These are phyloP conservation scores for Oryza officinalis DNA, from an alignment of 176 grass and related monocot species.

Conservation along the genomic window DNA sequence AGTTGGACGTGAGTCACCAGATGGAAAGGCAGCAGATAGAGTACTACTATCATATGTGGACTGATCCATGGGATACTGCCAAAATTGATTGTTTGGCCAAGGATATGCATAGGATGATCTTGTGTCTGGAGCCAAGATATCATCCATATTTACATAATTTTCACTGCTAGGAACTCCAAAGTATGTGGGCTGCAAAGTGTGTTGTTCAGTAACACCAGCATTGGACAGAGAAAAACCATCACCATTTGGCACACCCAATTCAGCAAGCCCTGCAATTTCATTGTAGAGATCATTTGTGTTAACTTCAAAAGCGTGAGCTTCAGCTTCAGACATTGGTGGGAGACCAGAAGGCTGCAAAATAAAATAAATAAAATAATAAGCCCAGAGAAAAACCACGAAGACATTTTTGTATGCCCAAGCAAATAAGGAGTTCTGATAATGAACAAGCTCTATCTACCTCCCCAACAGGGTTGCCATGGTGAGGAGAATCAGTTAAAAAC, in stretches of 20 bases:
- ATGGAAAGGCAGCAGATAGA: not conserved
- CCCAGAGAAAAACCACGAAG: not conserved
- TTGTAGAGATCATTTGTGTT: conserved; percentile 42
- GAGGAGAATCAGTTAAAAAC: conserved; percentile 47
- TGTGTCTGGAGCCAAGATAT: conserved; percentile 43
- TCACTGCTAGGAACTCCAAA: conserved; percentile 36
- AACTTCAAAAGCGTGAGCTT: conserved; percentile 33
- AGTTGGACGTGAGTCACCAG: not conserved
- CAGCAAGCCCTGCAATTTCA: conserved; percentile 46
- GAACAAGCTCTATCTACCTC: conserved; percentile 35
- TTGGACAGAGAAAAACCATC: conserved; percentile 1
- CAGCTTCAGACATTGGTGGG: conserved; percentile 32
- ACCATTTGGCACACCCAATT: not conserved
- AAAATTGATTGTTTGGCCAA: conserved; percentile 13
- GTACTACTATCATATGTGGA: not conserved
- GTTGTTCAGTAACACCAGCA: not conserved
- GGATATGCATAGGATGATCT: conserved; percentile 19
- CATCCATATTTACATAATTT: conserved; percentile 62
- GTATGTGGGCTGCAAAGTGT: not conserved
- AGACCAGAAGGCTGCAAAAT: conserved; percentile 47
- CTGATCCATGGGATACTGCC: conserved; percentile 9
- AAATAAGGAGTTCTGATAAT: not conserved
- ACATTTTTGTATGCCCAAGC: conserved; percentile 5
- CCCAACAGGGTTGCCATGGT: not conserved
- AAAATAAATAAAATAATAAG: not conserved